A percentile compares a stretch with the other conserved stretches of the same genome.
Evolutionary conservation across 1,139 yeast genomes (phyloP).

Genomic region (Yamadazyma blattariae): DNA sequence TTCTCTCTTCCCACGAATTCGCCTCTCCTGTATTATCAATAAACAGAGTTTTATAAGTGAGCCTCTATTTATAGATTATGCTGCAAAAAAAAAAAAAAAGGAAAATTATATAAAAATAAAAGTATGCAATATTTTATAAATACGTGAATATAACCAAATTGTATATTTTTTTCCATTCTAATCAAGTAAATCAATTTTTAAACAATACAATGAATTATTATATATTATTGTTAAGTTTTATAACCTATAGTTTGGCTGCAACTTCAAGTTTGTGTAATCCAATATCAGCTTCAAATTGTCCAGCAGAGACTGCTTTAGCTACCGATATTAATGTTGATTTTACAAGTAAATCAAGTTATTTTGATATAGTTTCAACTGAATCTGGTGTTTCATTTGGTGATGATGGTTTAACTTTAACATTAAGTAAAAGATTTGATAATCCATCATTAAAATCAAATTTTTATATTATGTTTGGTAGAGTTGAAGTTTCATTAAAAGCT

Average conservation of each 20-base stretch:
- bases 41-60: no score
- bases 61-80: no score
- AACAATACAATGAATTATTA: no score
- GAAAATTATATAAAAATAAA: no score
- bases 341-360: slow-evolving; percentile 37
- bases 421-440: slow-evolving; percentile 59
- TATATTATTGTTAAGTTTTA: background rate
- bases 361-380: slow-evolving; percentile 13
- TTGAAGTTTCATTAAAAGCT: slow-evolving; percentile 64
- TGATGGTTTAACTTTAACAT: slow-evolving; percentile 57
- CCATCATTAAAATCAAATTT: slow-evolving; percentile 70
- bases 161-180: no score
- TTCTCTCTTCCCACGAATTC: no score
- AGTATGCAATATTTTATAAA: no score
- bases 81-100: no score
- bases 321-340: slow-evolving; percentile 49
- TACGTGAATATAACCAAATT: no score
- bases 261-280: slow-evolving; percentile 27
- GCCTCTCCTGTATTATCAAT: no score
- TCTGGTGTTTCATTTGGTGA: slow-evolving; percentile 22
- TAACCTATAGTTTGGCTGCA: slow-evolving; percentile 8
- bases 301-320: slow-evolving; percentile 52
- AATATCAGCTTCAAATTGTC: slow-evolving; percentile 21
- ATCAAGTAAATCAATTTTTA: no score
- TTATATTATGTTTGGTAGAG: slow-evolving; percentile 78